Evolutionary conservation across 2,329 filamentous ascomycete genomes (phyloP).

Genomic region (Cercospora zeina): DNA sequence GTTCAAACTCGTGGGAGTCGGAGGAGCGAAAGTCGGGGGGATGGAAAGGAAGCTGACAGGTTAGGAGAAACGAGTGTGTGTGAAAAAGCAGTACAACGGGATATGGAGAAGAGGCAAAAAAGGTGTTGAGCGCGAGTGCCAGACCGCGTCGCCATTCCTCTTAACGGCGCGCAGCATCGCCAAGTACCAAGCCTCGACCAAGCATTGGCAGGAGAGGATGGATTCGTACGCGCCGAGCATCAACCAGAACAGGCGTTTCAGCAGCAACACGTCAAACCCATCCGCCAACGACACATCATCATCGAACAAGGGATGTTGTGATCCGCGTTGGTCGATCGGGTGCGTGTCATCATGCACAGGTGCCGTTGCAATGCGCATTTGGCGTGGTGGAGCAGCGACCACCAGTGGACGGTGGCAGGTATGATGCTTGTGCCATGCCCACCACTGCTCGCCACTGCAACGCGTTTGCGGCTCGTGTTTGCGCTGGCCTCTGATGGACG

Average conservation of each 20-base stretch:
- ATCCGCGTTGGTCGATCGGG: neutral
- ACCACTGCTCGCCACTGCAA: neutral
- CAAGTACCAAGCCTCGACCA: slow-evolving; percentile 14
- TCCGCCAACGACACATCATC: neutral
- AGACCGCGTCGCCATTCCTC: slow-evolving; percentile 2
- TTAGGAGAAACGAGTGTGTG: slow-evolving; percentile 12
- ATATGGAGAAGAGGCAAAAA: slow-evolving; percentile 10
- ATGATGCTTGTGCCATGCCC: too few species aligned
- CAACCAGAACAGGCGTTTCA: slow-evolving; percentile 4
- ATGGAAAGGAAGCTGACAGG: slow-evolving; percentile 10
- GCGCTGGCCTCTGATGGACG: neutral
- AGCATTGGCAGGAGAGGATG: slow-evolving; percentile 20
- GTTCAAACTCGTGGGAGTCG: neutral
- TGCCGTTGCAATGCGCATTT: neutral
- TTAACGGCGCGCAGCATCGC: slow-evolving; percentile 11
- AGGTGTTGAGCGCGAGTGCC: slow-evolving; percentile 10
- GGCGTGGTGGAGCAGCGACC: neutral
- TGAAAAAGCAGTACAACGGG: slow-evolving; percentile 5
- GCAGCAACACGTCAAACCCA: neutral
- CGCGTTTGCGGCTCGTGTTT: neutral
- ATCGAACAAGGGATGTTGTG: neutral
- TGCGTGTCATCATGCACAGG: neutral
- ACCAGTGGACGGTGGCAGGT: neutral
- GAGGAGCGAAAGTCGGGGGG: neutral
- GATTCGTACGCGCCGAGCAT: slow-evolving; percentile 19